A percentile compares a stretch with the other conserved stretches of the same genome.
phyloP scores from a whole-genome alignment of 257 asterid species.

The Henckelia pumila region DNA sequence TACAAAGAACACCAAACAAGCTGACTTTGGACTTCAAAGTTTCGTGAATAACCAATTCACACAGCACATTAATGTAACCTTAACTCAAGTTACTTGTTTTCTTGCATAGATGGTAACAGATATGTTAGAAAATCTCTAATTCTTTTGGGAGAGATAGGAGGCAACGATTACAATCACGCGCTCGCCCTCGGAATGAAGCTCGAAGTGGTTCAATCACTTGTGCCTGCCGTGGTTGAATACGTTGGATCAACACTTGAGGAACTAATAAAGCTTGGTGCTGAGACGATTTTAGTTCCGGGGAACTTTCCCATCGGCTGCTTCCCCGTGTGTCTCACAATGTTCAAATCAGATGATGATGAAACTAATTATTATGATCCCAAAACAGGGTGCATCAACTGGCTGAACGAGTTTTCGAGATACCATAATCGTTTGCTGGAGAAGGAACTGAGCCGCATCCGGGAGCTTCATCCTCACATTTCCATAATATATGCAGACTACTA shows the following conservation, averaged over 20 bases:
- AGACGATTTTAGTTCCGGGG: constrained; percentile 49
- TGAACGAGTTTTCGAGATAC: constrained; percentile 34
- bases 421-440: constrained; percentile 32
- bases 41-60: too few relatives aligned
- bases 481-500: constrained; percentile 52
- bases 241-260: constrained; percentile 31
- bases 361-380: constrained; percentile 31
- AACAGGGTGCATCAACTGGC: constrained; percentile 48
- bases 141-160: constrained; percentile 62
- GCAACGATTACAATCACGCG: constrained; percentile 50
- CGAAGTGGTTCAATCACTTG: constrained; percentile 24
- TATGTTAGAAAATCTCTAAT: constrained; percentile 36
- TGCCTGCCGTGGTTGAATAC: constrained; percentile 27
- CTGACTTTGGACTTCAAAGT: too few relatives aligned
- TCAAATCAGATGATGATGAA: constrained; percentile 22
- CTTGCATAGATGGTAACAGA: constrained; percentile 31
- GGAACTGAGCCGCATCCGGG: constrained; percentile 29
- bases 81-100: neutral
- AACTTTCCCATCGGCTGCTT: constrained; percentile 48
- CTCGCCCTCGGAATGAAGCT: constrained; percentile 1
- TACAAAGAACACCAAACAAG: too few relatives aligned
- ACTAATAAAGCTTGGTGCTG: constrained; percentile 45
- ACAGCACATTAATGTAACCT: too few relatives aligned
- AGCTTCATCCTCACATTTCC: constrained; percentile 31
- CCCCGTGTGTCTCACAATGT: constrained; percentile 30